A percentile compares a stretch with the other conserved stretches of the same genome.
Evolutionary conservation across 2,329 filamentous ascomycete species (phyloP).

Genomic region (Claviceps paspali): DNA sequence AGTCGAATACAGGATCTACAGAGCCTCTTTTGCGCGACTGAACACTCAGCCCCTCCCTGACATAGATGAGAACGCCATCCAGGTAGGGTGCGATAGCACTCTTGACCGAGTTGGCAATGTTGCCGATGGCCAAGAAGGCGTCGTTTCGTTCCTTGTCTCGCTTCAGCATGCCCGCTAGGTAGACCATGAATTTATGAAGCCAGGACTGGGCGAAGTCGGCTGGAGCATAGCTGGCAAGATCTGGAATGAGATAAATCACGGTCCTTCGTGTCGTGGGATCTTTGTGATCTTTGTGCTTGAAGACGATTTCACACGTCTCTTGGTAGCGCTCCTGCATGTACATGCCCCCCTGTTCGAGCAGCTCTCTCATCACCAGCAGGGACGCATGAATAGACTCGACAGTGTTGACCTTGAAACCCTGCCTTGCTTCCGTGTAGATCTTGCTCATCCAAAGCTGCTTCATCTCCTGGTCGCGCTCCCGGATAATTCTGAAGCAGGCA

Average conservation of each 20-base stretch:
- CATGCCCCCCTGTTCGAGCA: conserved; percentile 92
- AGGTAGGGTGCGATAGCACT: conserved; percentile 91
- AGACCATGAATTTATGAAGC: conserved; percentile 93
- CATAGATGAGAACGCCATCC: conserved; percentile 84
- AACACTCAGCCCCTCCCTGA: conserved; percentile 74
- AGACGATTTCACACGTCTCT: conserved; percentile 83
- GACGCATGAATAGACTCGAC: conserved; percentile 91
- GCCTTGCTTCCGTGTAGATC: conserved; percentile 74
- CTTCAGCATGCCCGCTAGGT: conserved; percentile 84
- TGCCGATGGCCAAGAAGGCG: conserved; percentile 89
- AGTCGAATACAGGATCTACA: conserved; percentile 80
- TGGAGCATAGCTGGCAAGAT: conserved; percentile 83
- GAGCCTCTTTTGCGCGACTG: conserved; percentile 54
- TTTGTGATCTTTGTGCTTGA: conserved; percentile 82
- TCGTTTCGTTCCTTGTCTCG: conserved; percentile 89
- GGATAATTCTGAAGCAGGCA: conserved; percentile 90
- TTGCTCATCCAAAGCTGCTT: conserved; percentile 78
- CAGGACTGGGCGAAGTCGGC: conserved; percentile 77
- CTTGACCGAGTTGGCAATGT: conserved; percentile 90
- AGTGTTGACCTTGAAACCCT: conserved; percentile 64
- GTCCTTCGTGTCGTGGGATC: conserved; percentile 80
- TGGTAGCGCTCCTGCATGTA: conserved; percentile 95
- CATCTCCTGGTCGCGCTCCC: conserved; percentile 78
- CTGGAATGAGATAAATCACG: conserved; percentile 80
- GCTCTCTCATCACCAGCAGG: conserved; percentile 77